phyloP scores from a whole-genome alignment of 371 early-diverging fungal species.

The Apophysomyces ossiformis region DNA sequence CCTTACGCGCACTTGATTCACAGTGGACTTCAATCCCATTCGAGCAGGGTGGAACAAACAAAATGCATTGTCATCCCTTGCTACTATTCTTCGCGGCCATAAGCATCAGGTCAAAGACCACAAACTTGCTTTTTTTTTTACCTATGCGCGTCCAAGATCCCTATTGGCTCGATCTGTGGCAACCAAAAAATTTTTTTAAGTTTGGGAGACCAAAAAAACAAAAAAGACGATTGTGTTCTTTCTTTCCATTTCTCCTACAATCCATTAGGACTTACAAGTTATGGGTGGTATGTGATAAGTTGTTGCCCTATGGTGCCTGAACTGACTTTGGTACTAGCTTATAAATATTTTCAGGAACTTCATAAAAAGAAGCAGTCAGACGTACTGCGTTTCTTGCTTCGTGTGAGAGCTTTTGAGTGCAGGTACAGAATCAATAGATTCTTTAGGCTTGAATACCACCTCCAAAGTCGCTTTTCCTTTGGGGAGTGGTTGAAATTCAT shows the following conservation, averaged over 20 bases:
- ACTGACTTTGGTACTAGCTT: constrained; percentile 46
- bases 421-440: constrained; percentile 40
- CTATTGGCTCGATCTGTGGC: too few species aligned
- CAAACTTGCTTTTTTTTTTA: too few species aligned
- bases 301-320: not conserved
- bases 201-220: too few species aligned
- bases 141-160: too few species aligned
- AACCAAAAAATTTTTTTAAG: too few species aligned
- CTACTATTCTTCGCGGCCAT: too few species aligned
- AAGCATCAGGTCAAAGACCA: too few species aligned
- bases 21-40: too few species aligned
- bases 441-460: constrained; percentile 23
- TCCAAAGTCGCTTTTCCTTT: constrained; percentile 12
- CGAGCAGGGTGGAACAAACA: too few species aligned
- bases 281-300: constrained; percentile 1
- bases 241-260: not conserved
- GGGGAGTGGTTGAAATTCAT: constrained; percentile 22
- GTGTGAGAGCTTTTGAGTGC: constrained; percentile 99
- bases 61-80: too few species aligned
- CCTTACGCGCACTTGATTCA: too few species aligned
- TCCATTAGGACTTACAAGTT: not conserved
- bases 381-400: constrained; percentile 97
- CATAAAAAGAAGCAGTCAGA: constrained; percentile 99
- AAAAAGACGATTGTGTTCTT: not conserved
- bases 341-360: constrained; percentile 97